phyloP scores from a whole-genome alignment of 2,329 filamentous ascomycete species.

The Fusarium pilosicola region DNA sequence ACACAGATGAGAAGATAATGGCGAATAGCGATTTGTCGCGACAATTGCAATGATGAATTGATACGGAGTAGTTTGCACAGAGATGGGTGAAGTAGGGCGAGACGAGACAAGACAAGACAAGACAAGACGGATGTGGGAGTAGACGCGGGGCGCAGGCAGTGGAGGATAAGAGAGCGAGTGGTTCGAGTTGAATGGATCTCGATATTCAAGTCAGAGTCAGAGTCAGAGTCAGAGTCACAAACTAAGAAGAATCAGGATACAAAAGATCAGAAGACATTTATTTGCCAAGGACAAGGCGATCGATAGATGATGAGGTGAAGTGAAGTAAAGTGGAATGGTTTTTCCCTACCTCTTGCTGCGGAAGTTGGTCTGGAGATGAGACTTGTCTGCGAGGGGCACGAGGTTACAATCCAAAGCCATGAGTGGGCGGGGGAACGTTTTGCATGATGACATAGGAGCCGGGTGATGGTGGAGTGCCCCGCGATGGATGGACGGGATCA shows the following conservation, averaged over 20 bases:
- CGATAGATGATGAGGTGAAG: constrained; percentile 25
- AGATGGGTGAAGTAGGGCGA: background rate
- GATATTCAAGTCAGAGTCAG: background rate
- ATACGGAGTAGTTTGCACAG: constrained; percentile 5
- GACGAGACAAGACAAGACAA: background rate
- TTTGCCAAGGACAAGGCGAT: constrained; percentile 21
- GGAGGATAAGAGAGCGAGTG: constrained; percentile 2
- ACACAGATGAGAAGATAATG: background rate
- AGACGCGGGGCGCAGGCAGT: constrained; percentile 2
- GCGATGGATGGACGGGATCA: constrained; percentile 6
- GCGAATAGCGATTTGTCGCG: constrained; percentile 4
- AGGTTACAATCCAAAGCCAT: constrained; percentile 25
- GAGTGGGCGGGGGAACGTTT: constrained; percentile 29
- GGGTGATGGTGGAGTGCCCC: constrained; percentile 32
- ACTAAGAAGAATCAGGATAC: constrained; percentile 15
- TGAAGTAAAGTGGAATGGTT: constrained; percentile 30
- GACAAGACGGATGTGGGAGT: background rate
- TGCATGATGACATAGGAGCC: constrained; percentile 37
- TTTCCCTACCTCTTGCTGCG: constrained; percentile 2
- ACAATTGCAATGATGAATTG: constrained; percentile 16
- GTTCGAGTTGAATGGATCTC: constrained; percentile 6
- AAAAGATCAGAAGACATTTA: constrained; percentile 18
- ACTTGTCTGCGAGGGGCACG: constrained; percentile 31
- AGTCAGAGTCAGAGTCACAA: constrained; percentile 10
- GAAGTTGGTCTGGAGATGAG: constrained; percentile 35